Evolutionary conservation across 2,329 filamentous ascomycete species (phyloP), one percentile per base, ranked within the genome.

Genomic region (Didymella arachidicola): DNA sequence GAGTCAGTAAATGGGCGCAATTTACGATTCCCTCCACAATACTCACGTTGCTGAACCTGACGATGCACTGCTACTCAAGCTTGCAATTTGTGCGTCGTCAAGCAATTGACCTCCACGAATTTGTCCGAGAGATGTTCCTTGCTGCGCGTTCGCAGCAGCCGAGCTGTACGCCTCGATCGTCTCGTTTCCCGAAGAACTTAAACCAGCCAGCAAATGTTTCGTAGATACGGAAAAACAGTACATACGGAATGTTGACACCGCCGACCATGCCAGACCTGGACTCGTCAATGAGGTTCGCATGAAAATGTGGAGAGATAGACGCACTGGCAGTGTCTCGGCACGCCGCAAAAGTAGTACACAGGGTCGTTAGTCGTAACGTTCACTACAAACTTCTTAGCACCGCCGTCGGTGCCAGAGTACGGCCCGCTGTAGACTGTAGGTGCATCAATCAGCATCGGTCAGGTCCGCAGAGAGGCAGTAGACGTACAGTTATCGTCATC

Each of bases 291-390:
- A 34, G 14, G 8, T 8, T 27, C 5, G 3, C 41, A 7, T 25
- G 11, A 12, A 27, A 27, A 18, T 10, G 1, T 19, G 22, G 4
- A 16, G 19, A 14, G 10, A 29, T 7, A n/a, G 16, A 32, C 39
- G 43, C 18, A 51, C 57, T 67, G 63, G 55, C 70, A 72, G 60
- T 72, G 69, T 38, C 36, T 53, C 22, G 43, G 43, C 7, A 65
- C 57, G 14, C 61, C 44, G 48, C 70, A 72, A 57, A 67, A 72
- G 42, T 57, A 72, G 42, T 64, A 72, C 27, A 69, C 62, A 3
- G 68, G 66, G 18, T 68, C 59, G 5, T 60, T 50, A 14, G 42
- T 61, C 4, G 64, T 71, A 18, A 71, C 64, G 27, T 69, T 69
- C 2, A 70, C 62, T 2, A 71, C 66, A 36, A 72, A 72, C 34